Evolutionary conservation across 2,329 filamentous ascomycete species (phyloP).

Genomic region (Fusarium hostae): DNA sequence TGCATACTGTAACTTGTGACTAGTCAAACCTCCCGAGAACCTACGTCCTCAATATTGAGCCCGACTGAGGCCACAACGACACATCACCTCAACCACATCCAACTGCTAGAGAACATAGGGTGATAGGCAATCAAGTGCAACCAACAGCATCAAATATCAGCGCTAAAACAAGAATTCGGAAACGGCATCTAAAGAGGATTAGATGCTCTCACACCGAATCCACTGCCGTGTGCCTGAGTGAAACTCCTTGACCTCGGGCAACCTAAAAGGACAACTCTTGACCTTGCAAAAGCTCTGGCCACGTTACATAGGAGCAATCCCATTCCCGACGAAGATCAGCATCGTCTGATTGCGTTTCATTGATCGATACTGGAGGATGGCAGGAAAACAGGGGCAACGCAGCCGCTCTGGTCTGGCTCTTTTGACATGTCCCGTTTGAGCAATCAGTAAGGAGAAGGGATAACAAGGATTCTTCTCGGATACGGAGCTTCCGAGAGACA

Average conservation of each 20-base stretch:
- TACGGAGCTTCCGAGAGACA: neutral
- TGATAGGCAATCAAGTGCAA: neutral
- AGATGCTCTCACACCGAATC: slow-evolving; percentile 9
- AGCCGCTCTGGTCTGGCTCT: neutral
- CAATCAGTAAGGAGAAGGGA: slow-evolving; percentile 1
- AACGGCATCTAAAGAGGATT: slow-evolving; percentile 28
- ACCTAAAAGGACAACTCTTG: neutral
- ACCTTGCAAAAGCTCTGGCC: slow-evolving; percentile 16
- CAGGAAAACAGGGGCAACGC: slow-evolving; percentile 15
- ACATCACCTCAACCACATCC: slow-evolving; percentile 3
- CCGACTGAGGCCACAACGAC: neutral
- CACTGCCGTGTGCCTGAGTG: slow-evolving; percentile 9
- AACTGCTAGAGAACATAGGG: neutral
- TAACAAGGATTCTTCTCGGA: neutral
- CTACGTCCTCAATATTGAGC: slow-evolving; percentile 15
- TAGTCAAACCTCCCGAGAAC: neutral
- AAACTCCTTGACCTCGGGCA: slow-evolving; percentile 6
- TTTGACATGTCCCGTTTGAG: neutral
- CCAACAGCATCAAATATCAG: neutral
- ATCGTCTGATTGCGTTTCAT: slow-evolving; percentile 14
- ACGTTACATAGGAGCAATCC: slow-evolving; percentile 1
- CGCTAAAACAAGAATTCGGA: slow-evolving; percentile 41
- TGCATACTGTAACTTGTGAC: slow-evolving; percentile 4
- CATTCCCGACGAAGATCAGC: slow-evolving; percentile 18
- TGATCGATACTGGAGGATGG: slow-evolving; percentile 13